Evolutionary conservation across 805 yeast genomes (phyloP), one percentile per base, ranked within the genome.

Genomic region (Spathaspora sp.): DNA sequence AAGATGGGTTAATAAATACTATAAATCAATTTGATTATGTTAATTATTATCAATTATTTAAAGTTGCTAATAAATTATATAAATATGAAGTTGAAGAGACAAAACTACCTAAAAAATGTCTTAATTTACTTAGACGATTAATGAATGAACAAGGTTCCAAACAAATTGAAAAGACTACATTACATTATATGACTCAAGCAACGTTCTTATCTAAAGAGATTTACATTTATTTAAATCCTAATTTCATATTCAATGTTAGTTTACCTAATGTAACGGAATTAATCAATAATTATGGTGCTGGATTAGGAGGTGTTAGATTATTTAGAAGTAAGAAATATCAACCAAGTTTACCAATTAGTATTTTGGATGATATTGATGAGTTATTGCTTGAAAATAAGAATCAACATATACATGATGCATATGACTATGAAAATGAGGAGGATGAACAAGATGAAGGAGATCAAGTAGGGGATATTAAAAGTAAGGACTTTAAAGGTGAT

Each of bases 11-110:
- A 48, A 76, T 78, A 7, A 73, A 77, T 11, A 80, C 88, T 7
- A 63, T 82, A 31, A 69, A 70, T 16, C 77, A 81, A 51, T 76
- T 86, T 56, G 81, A 79, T 17, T 65, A 70, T 12, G 72, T 94
- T 52, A 86, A 87, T 50, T 83, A 89, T 20, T 70, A 71, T 42
- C 97, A 92, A 63, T 64, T 94, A 44, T 69, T 85, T 54, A 85
- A 86, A 60, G 80, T 84, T 0, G 78, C 86, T 32, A 59, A 63
- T 49, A 86, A 88, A 55, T 80, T 83, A 58, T 94, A 94, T 68
- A 81, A 88, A 46, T 88, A 90, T 61, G 99, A 94, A 64, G 81
- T 90, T 5, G 82, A 85, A 11, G 99, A 94, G 64, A 72, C 72
- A 16, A 85, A 84, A 56, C 72, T 92, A 46, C 79, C 87, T 8